Conservation (phyloP, 257 asterid genomes). For the Gardenia jasminoides region DNA sequence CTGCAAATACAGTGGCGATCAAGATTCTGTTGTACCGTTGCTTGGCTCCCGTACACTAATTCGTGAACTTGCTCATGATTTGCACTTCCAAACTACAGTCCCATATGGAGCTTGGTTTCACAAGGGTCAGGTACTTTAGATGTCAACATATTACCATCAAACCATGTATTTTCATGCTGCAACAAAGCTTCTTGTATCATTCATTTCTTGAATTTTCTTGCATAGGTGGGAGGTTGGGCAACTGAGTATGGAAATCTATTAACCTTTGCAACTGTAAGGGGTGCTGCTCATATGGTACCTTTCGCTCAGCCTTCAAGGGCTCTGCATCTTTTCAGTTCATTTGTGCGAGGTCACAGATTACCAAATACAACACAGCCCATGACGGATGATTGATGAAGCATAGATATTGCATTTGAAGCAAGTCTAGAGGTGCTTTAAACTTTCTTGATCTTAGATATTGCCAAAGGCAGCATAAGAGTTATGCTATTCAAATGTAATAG, state of each 20-base stretch:
- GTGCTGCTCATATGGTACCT: constrained; percentile 99
- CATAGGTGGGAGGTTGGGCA: constrained; percentile 93
- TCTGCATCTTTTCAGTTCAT: constrained; percentile 72
- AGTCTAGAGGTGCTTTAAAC: not conserved
- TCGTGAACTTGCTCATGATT: constrained; percentile 81
- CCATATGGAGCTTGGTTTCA: constrained; percentile 97
- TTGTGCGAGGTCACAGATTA: constrained; percentile 59
- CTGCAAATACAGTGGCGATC: constrained; percentile 73
- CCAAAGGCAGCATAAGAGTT: not conserved
- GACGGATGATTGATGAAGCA: constrained; percentile 28
- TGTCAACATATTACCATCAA: not conserved
- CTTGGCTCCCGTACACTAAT: constrained; percentile 89
- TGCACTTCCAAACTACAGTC: constrained; percentile 60
- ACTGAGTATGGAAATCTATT: constrained; percentile 79
- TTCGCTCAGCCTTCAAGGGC: constrained; percentile 95
- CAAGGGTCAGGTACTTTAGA: constrained; percentile 62
- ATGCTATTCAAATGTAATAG: not conserved
- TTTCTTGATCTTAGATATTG: not conserved
- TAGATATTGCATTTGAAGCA: constrained; percentile 1
- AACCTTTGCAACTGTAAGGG: constrained; percentile 90
- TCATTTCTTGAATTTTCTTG: not conserved
- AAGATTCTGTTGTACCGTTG: constrained; percentile 95
- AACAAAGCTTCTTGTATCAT: not conserved
- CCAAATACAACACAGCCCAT: constrained; percentile 67
- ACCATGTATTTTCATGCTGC: not conserved